Base-by-base conservation (phyloP, 2,329 filamentous ascomycete species). In the Cladosporium sp. region DNA sequence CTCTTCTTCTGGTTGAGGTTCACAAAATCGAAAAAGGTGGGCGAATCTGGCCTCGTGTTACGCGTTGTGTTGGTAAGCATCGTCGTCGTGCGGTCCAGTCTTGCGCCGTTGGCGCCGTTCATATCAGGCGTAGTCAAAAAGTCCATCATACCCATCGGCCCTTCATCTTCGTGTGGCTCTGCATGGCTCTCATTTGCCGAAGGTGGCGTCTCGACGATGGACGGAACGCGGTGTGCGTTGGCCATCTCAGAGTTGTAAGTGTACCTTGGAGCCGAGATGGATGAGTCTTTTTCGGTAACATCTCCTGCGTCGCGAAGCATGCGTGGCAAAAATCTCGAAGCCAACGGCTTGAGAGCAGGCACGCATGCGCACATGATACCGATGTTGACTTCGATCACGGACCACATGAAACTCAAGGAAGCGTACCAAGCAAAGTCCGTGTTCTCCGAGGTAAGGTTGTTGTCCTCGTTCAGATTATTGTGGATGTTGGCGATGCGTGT, bases 331-430 rank as follows among this genome's bases (percentile, higher is more conserved):
- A 83, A 75, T 9, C 79, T 73, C 38, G 87, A 81, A 52, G 92
- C 83, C 6, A 97, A 74, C 1, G 92, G 91, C 66, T 96, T 96
- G 56, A 96, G 73, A 0, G 87, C 92, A 8, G 92, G 92, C n/a
- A 96, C 87, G 62, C 90, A 95, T 40, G 87, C 91, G 65, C 89
- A 95, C 58, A 90, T 85, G 61, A 96, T 90, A 14, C 89, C 91
- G 1, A 95, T 77, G 59, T 95, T 93, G 64, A 95, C 89, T 68
- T 96, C 91, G 50, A 96, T 83, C 10, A 86, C 87, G 13, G 87
- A 92, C 92, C 91, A 97, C 87, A 95, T 92, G 65, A 95, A 85
- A 0, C 89, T 88, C 4, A 90, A 72, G 0, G 88, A 89, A 0
- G 88, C 87, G 64, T 92, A 90, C 84, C 78, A 83, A 35, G 76